phyloP scores from a whole-genome alignment of 257 asterid genomes.

The Solanum ahanhuiri region DNA sequence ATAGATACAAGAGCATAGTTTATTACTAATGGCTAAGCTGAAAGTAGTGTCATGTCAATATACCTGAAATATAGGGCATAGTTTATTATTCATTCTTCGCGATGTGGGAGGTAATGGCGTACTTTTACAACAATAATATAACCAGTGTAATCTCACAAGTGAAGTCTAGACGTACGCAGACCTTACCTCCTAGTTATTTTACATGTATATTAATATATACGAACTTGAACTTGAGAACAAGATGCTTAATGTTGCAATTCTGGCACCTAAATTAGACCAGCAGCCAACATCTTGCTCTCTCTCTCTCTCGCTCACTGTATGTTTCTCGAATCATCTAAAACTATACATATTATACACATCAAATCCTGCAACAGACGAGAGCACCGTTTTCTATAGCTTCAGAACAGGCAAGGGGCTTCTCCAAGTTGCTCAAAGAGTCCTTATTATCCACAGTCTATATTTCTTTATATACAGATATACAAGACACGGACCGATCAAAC shows the following conservation, averaged over 20 bases:
- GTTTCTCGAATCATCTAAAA: neutral
- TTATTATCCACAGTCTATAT: conserved; percentile 70
- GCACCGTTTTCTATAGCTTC: neutral
- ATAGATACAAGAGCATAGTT: neutral
- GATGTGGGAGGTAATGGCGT: neutral
- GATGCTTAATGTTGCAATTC: neutral
- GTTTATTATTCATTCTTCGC: neutral
- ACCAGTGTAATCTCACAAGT: neutral
- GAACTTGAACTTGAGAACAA: neutral
- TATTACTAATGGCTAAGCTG: neutral
- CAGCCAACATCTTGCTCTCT: neutral
- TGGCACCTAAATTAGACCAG: neutral
- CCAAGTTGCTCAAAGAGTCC: conserved; percentile 45
- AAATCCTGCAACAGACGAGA: neutral
- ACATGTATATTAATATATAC: neutral
- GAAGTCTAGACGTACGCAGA: neutral
- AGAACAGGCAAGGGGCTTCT: neutral
- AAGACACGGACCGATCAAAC: conserved; percentile 59
- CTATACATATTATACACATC: conserved; percentile 9
- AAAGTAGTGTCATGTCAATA: neutral
- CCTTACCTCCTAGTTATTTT: neutral
- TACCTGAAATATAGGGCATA: neutral
- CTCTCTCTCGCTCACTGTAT: neutral
- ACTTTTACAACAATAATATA: neutral
- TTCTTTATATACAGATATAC: conserved; percentile 65